Evolutionary conservation across 2,329 filamentous ascomycete genomes (phyloP), one percentile per base, ranked within the genome.

Genomic region (Cryphonectria naterciae): DNA sequence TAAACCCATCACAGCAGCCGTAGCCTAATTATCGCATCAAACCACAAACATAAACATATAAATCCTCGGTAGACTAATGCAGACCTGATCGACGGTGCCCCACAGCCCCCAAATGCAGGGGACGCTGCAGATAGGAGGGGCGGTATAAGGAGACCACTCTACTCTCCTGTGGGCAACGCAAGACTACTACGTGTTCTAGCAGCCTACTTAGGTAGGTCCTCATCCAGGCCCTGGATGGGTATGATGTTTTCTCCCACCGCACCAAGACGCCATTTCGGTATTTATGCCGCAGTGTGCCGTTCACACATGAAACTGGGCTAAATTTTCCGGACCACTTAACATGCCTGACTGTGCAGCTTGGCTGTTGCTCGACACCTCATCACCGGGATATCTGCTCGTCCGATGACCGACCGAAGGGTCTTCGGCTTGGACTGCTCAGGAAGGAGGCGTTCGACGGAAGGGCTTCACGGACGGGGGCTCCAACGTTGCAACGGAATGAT

Each of bases 201-300:
- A 65, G n/a, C 63, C 63, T 65, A 41, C 37, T 65, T 52, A 49
- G 63, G 63, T 49, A 65, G 43, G 43, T 65, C 2, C 37, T 58
- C 54, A 35, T 19, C 46, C 22, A 32, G 28, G 25, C 54, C 54
- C 15, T 58, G 54, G 4, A 8, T 35, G 54, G 54, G 7, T 58
- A 32, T 32, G 54, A 35, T 35, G 54, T 58, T 13, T 35, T 32
- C 25, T 28, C 25, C 28, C 28, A 35, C 15, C 28, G 54, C 28
- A 32, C 54, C 17, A 58, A 32, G 13, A 58, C 25, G 35, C 54
- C 15, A 35, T 35, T 32, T 58, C 54, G 28, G 54, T 32, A 58
- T 13, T 19, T 46, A 46, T 46, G 39, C 37, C 61, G 39, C n/a
- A 64, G 17, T 15, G 25, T 43, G 61, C 41, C 11, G 41, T 32